These are phyloP conservation scores for Chloromonas sp. DNA, from an alignment of 163 green algal species.

Conservation along the genomic window DNA sequence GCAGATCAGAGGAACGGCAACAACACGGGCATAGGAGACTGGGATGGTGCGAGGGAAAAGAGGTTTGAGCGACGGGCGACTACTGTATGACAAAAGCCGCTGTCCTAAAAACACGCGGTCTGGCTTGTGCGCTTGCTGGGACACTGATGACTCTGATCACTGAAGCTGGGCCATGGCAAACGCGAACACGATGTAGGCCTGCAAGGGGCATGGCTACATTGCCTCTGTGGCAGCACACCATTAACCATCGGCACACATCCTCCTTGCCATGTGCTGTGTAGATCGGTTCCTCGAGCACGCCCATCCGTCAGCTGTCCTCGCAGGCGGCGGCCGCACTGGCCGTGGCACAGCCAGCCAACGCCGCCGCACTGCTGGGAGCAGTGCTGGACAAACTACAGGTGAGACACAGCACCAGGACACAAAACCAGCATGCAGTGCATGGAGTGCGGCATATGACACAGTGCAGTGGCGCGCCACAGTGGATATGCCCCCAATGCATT, in stretches of 20 bases:
- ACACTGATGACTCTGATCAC: neutral
- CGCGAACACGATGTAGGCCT: neutral
- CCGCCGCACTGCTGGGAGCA: constrained; percentile 51
- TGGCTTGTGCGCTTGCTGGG: neutral
- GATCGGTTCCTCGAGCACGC: constrained; percentile 20
- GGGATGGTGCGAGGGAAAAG: neutral
- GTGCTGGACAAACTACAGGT: constrained; percentile 25
- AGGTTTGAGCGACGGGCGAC: neutral
- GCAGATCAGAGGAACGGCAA: too few relatives aligned
- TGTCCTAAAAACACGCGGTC: neutral
- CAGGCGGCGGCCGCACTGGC: constrained; percentile 63
- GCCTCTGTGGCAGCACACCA: neutral
- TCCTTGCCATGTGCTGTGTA: constrained; percentile 20
- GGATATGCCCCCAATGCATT: too few relatives aligned
- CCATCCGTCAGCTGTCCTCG: constrained; percentile 66
- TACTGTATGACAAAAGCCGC: neutral
- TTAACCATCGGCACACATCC: neutral
- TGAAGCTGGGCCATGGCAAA: too few relatives aligned
- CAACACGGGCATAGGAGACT: neutral
- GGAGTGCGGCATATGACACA: too few relatives aligned
- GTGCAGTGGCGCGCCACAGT: too few relatives aligned
- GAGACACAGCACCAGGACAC: too few relatives aligned
- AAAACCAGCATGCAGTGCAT: too few relatives aligned
- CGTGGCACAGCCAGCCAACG: constrained; percentile 52
- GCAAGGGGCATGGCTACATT: neutral